Conservation (phyloP, 2,329 filamentous ascomycete genomes). For the Thielaviopsis euricoi region DNA sequence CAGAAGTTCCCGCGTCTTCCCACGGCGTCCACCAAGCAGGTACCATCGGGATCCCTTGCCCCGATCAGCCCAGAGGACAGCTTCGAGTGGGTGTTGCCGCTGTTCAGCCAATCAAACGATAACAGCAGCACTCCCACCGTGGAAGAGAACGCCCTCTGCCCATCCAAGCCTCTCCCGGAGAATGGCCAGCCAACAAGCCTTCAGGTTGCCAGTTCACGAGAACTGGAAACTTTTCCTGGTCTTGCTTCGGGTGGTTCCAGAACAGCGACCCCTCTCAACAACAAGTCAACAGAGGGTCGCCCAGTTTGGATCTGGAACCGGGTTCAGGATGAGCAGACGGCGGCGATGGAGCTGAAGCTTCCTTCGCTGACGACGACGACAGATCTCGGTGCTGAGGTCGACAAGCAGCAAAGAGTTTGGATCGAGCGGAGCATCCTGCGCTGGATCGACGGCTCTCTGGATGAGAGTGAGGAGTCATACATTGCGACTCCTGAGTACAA, state of each 20-base stretch:
- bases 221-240: not conserved
- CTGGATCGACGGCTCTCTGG: not conserved
- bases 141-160: not conserved
- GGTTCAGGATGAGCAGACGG: not conserved
- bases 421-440: not conserved
- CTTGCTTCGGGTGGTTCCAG: conserved; percentile 1
- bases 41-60: not conserved
- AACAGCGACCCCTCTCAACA: conserved; percentile 1
- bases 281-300: not conserved
- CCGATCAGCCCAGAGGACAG: not conserved
- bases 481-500: not conserved
- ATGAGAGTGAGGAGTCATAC: not conserved
- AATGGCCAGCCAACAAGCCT: not conserved
- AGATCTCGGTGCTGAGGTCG: not conserved
- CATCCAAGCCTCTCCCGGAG: not conserved
- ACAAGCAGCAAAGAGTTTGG: not conserved
- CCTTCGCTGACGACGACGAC: not conserved
- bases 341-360: not conserved
- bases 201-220: not conserved
- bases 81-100: not conserved
- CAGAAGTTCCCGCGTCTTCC: not conserved
- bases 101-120: not conserved
- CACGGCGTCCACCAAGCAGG: not conserved
- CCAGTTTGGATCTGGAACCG: not conserved
- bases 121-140: not conserved